phyloP scores from a whole-genome alignment of 768 basidiomycete species.

The Lyophyllum semitale region DNA sequence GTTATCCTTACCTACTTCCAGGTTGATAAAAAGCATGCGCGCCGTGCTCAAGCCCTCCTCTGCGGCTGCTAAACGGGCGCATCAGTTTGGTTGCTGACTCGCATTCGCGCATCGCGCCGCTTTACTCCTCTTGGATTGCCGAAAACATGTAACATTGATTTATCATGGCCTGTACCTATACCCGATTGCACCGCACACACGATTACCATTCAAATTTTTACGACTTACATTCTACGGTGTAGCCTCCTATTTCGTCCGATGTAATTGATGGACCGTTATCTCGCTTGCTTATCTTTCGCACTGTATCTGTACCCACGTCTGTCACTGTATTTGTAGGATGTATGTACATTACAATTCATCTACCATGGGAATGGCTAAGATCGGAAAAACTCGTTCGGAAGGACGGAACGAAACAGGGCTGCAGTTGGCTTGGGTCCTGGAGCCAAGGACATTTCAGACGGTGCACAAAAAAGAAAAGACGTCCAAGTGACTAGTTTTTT shows the following conservation, averaged over 20 bases:
- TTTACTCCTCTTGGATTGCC: background rate
- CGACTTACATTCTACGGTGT: background rate
- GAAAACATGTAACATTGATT: conserved; percentile 1
- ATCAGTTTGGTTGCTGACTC: background rate
- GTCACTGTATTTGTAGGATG: conserved; percentile 4
- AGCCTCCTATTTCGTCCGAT: background rate
- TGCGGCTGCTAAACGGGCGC: conserved; percentile 47
- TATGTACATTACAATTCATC: background rate
- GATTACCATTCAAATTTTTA: no score
- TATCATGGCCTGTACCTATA: no score
- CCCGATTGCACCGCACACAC: background rate
- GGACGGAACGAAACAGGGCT: no score
- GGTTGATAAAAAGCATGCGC: conserved; percentile 61
- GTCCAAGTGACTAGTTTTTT: no score
- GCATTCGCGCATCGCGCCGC: background rate
- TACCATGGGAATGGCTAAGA: no score
- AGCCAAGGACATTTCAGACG: no score
- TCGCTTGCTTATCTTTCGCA: conserved; percentile 11
- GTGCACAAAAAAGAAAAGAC: no score
- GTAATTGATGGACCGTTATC: conserved; percentile 1
- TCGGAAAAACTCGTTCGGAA: no score
- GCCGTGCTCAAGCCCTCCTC: conserved; percentile 58
- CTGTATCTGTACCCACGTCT: conserved; percentile 3
- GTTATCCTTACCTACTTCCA: conserved; percentile 18
- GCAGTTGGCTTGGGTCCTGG: no score